Conservation (phyloP, 1,139 yeast species). For the Nematodospora anomalae region DNA sequence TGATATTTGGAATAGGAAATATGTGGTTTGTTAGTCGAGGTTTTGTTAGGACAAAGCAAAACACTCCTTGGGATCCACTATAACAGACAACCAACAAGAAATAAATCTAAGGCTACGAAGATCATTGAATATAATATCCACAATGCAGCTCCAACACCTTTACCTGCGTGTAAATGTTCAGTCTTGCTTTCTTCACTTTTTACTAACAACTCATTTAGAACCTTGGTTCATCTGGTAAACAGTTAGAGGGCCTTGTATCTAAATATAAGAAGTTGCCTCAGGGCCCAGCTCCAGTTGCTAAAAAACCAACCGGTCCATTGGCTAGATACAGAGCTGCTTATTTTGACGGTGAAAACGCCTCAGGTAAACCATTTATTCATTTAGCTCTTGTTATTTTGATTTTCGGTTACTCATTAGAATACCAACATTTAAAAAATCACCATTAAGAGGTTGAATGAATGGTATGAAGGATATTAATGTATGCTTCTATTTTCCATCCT, state of each 20-base stretch:
- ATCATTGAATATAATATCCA: too few relatives aligned
- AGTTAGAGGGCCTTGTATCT: conserved; percentile 24
- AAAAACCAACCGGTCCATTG: conserved; percentile 68
- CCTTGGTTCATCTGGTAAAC: conserved; percentile 58
- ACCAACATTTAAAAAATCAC: conserved; percentile 68
- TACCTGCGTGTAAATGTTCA: too few relatives aligned
- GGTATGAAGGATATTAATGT: too few relatives aligned
- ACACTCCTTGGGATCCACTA: too few relatives aligned
- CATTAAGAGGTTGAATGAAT: conserved; percentile 28
- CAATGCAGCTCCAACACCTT: too few relatives aligned
- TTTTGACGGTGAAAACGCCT: conserved; percentile 76
- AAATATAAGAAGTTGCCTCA: conserved; percentile 96
- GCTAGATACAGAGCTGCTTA: conserved; percentile 78
- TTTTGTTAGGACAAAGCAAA: too few relatives aligned
- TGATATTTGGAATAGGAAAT: too few relatives aligned
- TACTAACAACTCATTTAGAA: conserved; percentile 57
- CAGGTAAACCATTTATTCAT: conserved; percentile 81
- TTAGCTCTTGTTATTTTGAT: conserved; percentile 67
- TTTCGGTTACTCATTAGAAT: conserved; percentile 90
- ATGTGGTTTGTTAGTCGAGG: too few relatives aligned
- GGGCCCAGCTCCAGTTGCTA: conserved; percentile 77
- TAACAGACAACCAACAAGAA: too few relatives aligned
- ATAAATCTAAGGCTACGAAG: too few relatives aligned
- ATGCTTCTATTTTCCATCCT: too few relatives aligned
- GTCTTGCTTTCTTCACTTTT: too few relatives aligned